Evolutionary conservation across 805 yeast genomes (phyloP).

Genomic region (Candida ponderosae): DNA sequence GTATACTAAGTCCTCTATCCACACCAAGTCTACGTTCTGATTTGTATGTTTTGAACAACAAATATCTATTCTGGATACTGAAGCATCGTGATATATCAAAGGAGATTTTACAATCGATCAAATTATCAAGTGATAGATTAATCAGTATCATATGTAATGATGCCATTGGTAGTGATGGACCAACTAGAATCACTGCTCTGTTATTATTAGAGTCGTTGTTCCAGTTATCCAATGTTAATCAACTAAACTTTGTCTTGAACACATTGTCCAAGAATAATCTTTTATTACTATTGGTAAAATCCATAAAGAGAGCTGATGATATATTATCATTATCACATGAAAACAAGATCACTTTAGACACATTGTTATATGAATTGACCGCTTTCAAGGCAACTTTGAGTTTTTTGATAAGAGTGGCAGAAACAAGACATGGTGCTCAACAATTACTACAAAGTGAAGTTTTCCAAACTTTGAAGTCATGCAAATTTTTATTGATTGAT

Average conservation of each 20-base stretch:
- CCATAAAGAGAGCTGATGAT: conserved; percentile 64
- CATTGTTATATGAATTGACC: conserved; percentile 64
- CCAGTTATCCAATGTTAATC: conserved; percentile 42
- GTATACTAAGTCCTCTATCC: conserved; percentile 64
- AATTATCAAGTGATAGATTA: conserved; percentile 51
- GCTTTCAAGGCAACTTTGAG: conserved; percentile 67
- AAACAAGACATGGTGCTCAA: conserved; percentile 69
- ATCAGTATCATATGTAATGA: conserved; percentile 67
- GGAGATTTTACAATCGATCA: conserved; percentile 46
- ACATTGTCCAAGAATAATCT: conserved; percentile 59
- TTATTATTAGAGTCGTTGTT: conserved; percentile 64
- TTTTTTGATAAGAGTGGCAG: conserved; percentile 67
- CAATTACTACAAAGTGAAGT: conserved; percentile 69
- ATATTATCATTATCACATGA: conserved; percentile 32
- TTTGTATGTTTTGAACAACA: conserved; percentile 65
- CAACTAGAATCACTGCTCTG: conserved; percentile 67
- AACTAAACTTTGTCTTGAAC: conserved; percentile 50
- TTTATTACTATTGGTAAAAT: conserved; percentile 54
- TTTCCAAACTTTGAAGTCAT: conserved; percentile 50
- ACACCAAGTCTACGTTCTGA: conserved; percentile 68
- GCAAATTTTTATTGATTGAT: conserved; percentile 55
- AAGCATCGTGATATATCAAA: conserved; percentile 32
- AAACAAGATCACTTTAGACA: conserved; percentile 37
- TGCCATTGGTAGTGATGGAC: conserved; percentile 71
- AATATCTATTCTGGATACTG: conserved; percentile 48